Conservation (phyloP, 2,329 filamentous ascomycete species). For the Colletotrichum lentis region DNA sequence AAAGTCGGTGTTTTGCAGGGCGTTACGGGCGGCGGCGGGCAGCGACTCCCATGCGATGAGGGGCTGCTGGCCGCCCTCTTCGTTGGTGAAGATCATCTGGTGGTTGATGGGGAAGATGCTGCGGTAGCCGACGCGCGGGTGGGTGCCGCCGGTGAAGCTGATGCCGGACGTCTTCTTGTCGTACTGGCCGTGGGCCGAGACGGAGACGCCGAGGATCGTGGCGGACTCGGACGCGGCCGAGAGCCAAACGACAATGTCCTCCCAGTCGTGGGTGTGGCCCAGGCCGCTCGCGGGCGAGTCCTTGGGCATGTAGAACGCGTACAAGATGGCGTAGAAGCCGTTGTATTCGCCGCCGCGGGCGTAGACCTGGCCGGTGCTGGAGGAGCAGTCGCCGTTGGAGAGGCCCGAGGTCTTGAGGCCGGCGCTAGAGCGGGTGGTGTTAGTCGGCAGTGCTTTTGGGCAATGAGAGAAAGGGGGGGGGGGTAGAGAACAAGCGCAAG, state of each 20-base stretch:
- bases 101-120: constrained; percentile 48
- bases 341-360: constrained; percentile 43
- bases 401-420: constrained; percentile 44
- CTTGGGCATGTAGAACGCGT: constrained; percentile 53
- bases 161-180: constrained; percentile 41
- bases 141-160: constrained; percentile 41
- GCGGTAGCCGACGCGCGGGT: constrained; percentile 46
- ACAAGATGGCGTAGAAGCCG: constrained; percentile 46
- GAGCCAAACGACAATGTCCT: constrained; percentile 48
- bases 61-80: constrained; percentile 49
- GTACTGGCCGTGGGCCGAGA: constrained; percentile 47
- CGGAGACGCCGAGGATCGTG: constrained; percentile 45
- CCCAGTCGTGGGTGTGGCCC: constrained; percentile 51
- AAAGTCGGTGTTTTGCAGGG: constrained; percentile 50
- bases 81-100: constrained; percentile 47
- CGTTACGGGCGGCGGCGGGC: constrained; percentile 45
- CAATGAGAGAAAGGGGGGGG: too few relatives aligned
- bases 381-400: constrained; percentile 43
- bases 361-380: constrained; percentile 48
- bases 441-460: constrained; percentile 24
- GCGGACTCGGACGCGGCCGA: constrained; percentile 41
- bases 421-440: constrained; percentile 38
- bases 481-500: background rate
- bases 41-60: constrained; percentile 53
- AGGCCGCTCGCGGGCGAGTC: constrained; percentile 49